phyloP scores from a whole-genome alignment of 2,329 filamentous ascomycete species.

The Aschersonia sp. region DNA sequence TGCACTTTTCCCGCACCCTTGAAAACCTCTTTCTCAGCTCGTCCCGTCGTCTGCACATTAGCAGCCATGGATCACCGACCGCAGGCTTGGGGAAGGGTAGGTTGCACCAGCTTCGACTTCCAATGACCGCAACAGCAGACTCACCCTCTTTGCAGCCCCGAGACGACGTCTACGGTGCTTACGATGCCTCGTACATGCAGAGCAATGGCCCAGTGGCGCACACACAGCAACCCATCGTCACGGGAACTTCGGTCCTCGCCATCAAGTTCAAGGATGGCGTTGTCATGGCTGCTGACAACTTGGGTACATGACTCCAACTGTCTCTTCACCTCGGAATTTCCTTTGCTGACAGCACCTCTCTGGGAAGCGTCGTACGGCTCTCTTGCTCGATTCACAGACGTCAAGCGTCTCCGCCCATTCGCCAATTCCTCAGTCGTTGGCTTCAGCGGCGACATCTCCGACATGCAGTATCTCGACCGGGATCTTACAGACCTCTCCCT shows the following conservation, averaged over 20 bases:
- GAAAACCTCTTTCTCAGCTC: no score
- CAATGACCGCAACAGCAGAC: constrained; percentile 5
- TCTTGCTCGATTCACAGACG: constrained; percentile 88
- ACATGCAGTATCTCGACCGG: constrained; percentile 98
- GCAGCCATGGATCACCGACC: constrained; percentile 54
- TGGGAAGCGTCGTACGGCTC: constrained; percentile 84
- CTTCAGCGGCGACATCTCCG: constrained; percentile 92
- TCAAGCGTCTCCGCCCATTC: constrained; percentile 88
- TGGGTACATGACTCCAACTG: constrained; percentile 42
- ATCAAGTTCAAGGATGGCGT: constrained; percentile 95
- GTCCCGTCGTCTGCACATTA: constrained; percentile 1
- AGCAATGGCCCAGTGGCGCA: constrained; percentile 59
- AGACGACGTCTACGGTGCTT: constrained; percentile 92
- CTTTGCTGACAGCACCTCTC: not conserved
- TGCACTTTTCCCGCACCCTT: no score
- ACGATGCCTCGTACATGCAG: constrained; percentile 77
- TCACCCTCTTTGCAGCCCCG: constrained; percentile 50
- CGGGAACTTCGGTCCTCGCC: constrained; percentile 87
- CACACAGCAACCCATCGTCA: constrained; percentile 87
- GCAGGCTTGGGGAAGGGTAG: constrained; percentile 59
- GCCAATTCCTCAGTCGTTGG: constrained; percentile 74
- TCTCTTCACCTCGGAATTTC: not conserved
- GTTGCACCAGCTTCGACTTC: constrained; percentile 15
- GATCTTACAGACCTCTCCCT: constrained; percentile 78
- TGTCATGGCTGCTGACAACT: constrained; percentile 91